Evolutionary conservation across 2,329 filamentous ascomycete species (phyloP).

Genomic region (Fusarium sp.): DNA sequence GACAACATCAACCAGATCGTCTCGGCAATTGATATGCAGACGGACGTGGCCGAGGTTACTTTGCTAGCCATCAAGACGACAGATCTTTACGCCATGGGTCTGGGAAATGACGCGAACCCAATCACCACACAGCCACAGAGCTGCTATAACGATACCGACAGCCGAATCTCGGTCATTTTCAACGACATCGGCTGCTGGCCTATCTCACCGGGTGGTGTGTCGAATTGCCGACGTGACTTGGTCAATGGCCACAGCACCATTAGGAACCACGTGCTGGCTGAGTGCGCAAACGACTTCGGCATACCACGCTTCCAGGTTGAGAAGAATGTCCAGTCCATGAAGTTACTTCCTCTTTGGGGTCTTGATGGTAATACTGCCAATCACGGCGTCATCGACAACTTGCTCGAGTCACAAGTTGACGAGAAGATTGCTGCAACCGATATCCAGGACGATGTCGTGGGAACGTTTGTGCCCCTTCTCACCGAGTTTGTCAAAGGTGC

Average conservation of each 20-base stretch:
- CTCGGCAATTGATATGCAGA: constrained; percentile 32
- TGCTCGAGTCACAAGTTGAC: constrained; percentile 33
- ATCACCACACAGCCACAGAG: constrained; percentile 30
- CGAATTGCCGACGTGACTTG: constrained; percentile 36
- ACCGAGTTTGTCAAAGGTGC: constrained; percentile 36
- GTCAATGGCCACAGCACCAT: constrained; percentile 39
- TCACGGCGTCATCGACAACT: constrained; percentile 33
- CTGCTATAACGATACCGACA: constrained; percentile 29
- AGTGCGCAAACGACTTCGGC: constrained; percentile 37
- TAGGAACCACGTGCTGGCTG: constrained; percentile 35
- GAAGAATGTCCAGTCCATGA: constrained; percentile 38
- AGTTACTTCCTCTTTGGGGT: constrained; percentile 36
- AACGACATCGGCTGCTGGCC: constrained; percentile 40
- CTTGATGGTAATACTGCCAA: constrained; percentile 34
- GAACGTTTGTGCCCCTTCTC: constrained; percentile 27
- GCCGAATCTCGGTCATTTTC: constrained; percentile 32
- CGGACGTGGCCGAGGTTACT: constrained; percentile 30
- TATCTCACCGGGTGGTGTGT: constrained; percentile 33
- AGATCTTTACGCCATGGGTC: constrained; percentile 38
- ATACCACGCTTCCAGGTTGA: constrained; percentile 38
- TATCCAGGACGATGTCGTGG: constrained; percentile 17
- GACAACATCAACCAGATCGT: constrained; percentile 31
- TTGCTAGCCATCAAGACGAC: constrained; percentile 31
- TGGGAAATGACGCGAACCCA: constrained; percentile 34
- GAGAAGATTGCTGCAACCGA: constrained; percentile 32